phyloP scores from a whole-genome alignment of 2,329 filamentous ascomycete species.

The Fusarium napiforme region DNA sequence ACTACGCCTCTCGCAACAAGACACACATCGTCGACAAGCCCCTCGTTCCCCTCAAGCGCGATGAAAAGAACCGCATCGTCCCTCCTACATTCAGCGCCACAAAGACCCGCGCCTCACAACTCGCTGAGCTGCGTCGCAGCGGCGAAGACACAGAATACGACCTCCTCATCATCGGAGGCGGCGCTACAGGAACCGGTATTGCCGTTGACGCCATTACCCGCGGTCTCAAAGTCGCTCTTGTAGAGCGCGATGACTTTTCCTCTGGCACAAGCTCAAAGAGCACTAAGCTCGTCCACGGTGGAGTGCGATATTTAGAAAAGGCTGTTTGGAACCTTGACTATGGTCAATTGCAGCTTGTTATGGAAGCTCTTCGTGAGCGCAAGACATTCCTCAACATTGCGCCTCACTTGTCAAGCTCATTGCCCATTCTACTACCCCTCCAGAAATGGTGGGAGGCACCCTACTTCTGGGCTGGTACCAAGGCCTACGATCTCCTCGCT shows the following conservation, averaged over 20 bases:
- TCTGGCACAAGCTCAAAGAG: constrained; percentile 87
- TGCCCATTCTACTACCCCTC: constrained; percentile 85
- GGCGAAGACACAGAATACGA: constrained; percentile 72
- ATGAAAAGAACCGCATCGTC: constrained; percentile 51
- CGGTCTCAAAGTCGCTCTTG: constrained; percentile 81
- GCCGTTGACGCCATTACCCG: constrained; percentile 83
- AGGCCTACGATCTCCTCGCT: constrained; percentile 84
- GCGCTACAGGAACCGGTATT: constrained; percentile 83
- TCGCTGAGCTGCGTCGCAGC: constrained; percentile 53
- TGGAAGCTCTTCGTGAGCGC: constrained; percentile 83
- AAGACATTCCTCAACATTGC: constrained; percentile 87
- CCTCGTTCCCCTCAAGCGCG: constrained; percentile 50
- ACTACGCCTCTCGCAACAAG: constrained; percentile 46
- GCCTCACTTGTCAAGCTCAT: constrained; percentile 81
- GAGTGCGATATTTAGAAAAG: constrained; percentile 87
- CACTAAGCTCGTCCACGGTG: constrained; percentile 87
- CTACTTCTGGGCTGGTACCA: constrained; percentile 76
- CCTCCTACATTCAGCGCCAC: constrained; percentile 51
- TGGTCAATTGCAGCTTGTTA: constrained; percentile 82
- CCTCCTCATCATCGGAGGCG: constrained; percentile 80
- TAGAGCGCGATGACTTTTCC: constrained; percentile 86
- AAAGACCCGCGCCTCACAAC: constrained; percentile 52
- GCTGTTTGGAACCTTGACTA: constrained; percentile 88
- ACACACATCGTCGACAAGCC: constrained; percentile 49
- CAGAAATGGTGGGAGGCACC: constrained; percentile 87